Conservation (phyloP, 1,284 basidiomycete species). For the Puccinia horiana region DNA sequence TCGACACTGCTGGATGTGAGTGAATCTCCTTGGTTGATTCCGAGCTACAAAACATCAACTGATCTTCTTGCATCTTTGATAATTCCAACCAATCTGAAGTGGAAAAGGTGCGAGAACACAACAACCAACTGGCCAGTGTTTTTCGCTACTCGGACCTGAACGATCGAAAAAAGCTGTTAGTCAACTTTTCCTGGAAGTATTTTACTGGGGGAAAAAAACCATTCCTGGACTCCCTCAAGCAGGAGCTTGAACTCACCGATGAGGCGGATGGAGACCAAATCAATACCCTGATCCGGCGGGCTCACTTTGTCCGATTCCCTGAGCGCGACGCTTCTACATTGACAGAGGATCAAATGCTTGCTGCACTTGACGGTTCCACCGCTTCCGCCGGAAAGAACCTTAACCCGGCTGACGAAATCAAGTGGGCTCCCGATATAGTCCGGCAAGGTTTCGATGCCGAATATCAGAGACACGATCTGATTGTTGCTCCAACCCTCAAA, state of each 20-base stretch:
- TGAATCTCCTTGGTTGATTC: neutral
- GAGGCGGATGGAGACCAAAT: neutral
- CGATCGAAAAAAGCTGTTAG: neutral
- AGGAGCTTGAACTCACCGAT: neutral
- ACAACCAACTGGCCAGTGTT: neutral
- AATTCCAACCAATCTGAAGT: neutral
- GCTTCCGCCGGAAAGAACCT: too few species aligned
- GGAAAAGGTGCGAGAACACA: neutral
- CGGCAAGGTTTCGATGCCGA: neutral
- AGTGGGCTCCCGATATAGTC: neutral
- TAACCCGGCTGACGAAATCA: neutral
- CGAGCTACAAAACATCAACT: neutral
- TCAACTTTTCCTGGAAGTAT: neutral
- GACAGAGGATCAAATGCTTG: neutral
- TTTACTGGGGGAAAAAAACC: neutral
- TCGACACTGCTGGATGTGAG: neutral
- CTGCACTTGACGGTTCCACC: neutral
- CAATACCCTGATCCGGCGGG: neutral
- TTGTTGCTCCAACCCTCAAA: neutral
- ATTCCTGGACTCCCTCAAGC: neutral
- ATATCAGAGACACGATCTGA: neutral
- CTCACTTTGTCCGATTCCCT: slow-evolving; percentile 4
- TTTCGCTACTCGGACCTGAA: neutral
- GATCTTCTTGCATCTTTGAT: neutral
- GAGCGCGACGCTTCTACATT: neutral